A percentile compares a stretch with the other conserved stretches of the same genome.
These are phyloP conservation scores for Mallotus japonicus DNA, from an alignment of 441 rosid species.

Conservation along the genomic window DNA sequence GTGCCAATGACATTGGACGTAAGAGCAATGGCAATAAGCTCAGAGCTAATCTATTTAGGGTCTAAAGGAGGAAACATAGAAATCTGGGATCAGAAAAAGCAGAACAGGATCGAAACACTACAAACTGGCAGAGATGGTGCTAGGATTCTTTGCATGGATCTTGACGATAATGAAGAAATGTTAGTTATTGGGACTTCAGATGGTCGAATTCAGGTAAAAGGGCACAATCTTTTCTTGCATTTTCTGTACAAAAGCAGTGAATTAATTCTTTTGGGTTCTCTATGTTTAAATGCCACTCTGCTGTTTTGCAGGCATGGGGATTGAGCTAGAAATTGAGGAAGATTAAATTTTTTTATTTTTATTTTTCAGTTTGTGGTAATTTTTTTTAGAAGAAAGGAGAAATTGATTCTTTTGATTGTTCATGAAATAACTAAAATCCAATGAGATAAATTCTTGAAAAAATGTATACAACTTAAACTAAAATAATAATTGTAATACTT, in stretches of 20 bases:
- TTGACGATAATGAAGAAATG: constrained; percentile 54
- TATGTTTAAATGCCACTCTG: neutral
- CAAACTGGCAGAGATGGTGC: constrained; percentile 37
- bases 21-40: constrained; percentile 50
- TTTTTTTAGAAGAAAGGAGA: constrained; percentile 7
- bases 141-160: constrained; percentile 50
- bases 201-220: constrained; percentile 58
- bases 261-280: too few species aligned
- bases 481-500: neutral
- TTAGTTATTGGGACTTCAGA: constrained; percentile 64
- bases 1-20: constrained; percentile 46
- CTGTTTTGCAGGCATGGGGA: constrained; percentile 62
- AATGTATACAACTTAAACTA: constrained; percentile 21
- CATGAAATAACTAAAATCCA: constrained; percentile 10
- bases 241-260: neutral
- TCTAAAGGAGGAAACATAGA: constrained; percentile 63
- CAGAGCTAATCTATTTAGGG: constrained; percentile 67
- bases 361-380: neutral
- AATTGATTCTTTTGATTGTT: constrained; percentile 16
- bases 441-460: constrained; percentile 6
- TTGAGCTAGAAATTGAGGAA: constrained; percentile 41
- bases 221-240: neutral
- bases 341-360: neutral
- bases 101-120: constrained; percentile 43
- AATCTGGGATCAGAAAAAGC: constrained; percentile 64